Evolutionary conservation across 1,284 basidiomycete species (phyloP), one percentile per base, ranked within the genome.

Genomic region (Sphaerobolus stellatus): DNA sequence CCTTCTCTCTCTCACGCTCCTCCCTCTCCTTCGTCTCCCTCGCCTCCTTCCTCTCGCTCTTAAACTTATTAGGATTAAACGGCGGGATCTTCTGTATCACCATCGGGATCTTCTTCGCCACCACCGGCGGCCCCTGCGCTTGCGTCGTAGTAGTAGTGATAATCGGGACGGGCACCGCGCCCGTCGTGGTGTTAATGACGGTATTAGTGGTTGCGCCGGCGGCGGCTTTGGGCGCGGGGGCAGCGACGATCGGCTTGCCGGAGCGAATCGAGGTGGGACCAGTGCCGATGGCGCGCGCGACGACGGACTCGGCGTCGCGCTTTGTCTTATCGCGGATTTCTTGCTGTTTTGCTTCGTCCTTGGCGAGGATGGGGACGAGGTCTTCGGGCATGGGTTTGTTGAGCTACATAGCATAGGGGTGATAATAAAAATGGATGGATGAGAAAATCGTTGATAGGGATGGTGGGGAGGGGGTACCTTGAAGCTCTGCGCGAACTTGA

Each of bases 371-470:
- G 4, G 89, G 82, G n/a, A 97, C 87, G 51, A 98, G 82, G 69
- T 98, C 96, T 45, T 92, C 90, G 11, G 94, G 95, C 61, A 98
- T 92, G 7, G 94, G 92, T 66, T 94, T 89, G 67, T 94, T 95
- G 51, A 97, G 84, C 91, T 92, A 59, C 22, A 50, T 25, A 54
- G 51, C 28, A 44, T 25, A 46, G 57, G 25, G 51, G 33, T 24
- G 56, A 52, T 50, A 51, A 51, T 30, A 27, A 55, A 16, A 18
- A 53, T 28, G 16, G 22, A 45, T 44, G 25, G 30, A 27, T n/a
- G 28, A 18, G n/a, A 7, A 33, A 29, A 38, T 20, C 18, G 49
- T 9, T 45, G 38, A 49, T 22, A 16, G 20, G 6, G 30, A 8
- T 7, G 30, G 20, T 27, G 48, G 18, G 14, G 28, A 3, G 30